Base-by-base conservation (phyloP, 441 rosid genomes). In the Erysimum pusillum region DNA sequence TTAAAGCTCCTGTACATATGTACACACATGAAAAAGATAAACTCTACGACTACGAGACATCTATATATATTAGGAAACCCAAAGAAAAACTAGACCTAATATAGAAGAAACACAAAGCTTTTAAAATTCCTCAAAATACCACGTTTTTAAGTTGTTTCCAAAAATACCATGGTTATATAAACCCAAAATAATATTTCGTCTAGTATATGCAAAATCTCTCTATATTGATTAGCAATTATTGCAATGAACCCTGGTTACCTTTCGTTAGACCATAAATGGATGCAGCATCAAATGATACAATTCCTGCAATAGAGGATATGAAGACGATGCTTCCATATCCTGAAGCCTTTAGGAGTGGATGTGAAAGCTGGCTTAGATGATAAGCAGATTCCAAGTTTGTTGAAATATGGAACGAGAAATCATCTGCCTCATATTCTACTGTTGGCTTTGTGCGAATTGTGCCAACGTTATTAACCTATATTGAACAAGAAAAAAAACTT, bases 391-490 rank as follows among this genome's bases (percentile, higher is more conserved):
- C 83, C 9, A 83, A 36, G 46, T 85, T 85, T 10, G 81, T 77
- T 17, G 56, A 11, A 73, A 83, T 78, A 0, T 77, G 7, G 17
- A 45, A 25, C 2, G 82, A 69, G 52, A 61, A 66, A 9, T 83
- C 89, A 8, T 78, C 84, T 0, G 34, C 76, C 1, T 42, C 76
- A 63, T 58, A 80, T 1, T 82, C 79, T 2, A 6, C 9, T 28
- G 31, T 78, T 5, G 63, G 77, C 67, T 85, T 75, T 78, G 20
- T 0, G 0, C 20, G 59, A 31, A 45, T 44, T 11, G 45, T 74
- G 3, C 85, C 86, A 2, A 78, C 88, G 48, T 84, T 85, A 49
- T 87, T 87, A 14, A 87, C 57, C 89, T 85, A 17, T 3, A 9
- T 45, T 71, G 38, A 13, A 34, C 31, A 25, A 25, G 3, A 25